Evolutionary conservation across 2,329 filamentous ascomycete genomes (phyloP), one percentile per base, ranked within the genome.

Genomic region (Talaromyces albobiverticillius): DNA sequence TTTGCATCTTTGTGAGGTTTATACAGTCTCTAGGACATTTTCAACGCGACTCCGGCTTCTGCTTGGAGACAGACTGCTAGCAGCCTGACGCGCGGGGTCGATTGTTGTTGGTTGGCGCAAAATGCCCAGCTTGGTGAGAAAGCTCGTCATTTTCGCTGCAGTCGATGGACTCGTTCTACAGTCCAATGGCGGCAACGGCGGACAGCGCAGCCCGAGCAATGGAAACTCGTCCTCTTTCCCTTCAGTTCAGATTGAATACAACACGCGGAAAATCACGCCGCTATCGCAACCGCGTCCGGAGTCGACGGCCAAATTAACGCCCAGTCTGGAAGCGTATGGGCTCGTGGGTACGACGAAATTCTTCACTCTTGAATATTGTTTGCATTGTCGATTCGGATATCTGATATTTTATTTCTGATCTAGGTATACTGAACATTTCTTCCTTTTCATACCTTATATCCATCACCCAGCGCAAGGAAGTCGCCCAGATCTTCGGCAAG

Each of bases 131-230:
- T 76, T 95, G 57, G 85, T 88, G 56, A 87, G 89, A 68, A 95
- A 94, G 73, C 76, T 95, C 53, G 69, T 91, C 60, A 84, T 96
- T 61, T 87, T 87, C 71, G 90, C 91, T 53, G 85, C 90, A 23
- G 83, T 87, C 51, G 91, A 96, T 66, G 91, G 91, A 54, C 79
- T 96, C 50, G 78, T 95, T 59, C 80, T 96, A 42, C 89, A 94
- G 64, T 86, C 89, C 23, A 76, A 61, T 69, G 84, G 64, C 69
- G 83, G 64, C 81, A 85, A 65, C 79, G 25, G 47, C 11, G 82
- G 68, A 54, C 71, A 77, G 36, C 31, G 41, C 7, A 45, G 13
- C 4, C 45, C 16, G 11, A 41, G 18, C 18, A 54, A 46, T 36
- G 41, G 29, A 4, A 45, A 22, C 20, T 11, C 20, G 9, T 18